A percentile compares a stretch with the other conserved stretches of the same genome.
Conservation (phyloP, 2,329 filamentous ascomycete species). For the Balansia obtecta region DNA sequence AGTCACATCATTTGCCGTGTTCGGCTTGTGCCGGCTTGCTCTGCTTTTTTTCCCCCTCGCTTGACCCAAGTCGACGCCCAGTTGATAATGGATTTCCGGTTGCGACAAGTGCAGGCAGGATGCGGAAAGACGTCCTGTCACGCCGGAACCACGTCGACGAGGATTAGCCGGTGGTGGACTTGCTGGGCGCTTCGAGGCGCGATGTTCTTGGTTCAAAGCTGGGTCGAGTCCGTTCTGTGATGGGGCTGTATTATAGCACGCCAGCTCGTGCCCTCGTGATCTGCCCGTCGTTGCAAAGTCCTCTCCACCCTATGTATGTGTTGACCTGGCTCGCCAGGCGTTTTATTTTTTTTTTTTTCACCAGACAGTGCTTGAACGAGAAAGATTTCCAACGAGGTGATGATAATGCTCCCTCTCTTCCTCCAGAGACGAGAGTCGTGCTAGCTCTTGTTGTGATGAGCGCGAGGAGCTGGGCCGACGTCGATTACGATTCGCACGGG, state of each 20-base stretch:
- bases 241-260: not conserved
- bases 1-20: constrained; percentile 1
- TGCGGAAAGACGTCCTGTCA: not conserved
- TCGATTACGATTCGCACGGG: too few species aligned
- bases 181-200: not conserved
- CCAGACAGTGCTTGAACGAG: too few species aligned
- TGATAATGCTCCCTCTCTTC: too few species aligned
- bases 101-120: not conserved
- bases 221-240: not conserved
- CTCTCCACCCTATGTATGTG: not conserved
- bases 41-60: not conserved
- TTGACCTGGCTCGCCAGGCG: not conserved
- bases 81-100: not conserved
- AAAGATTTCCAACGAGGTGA: too few species aligned
- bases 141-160: not conserved
- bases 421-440: too few species aligned
- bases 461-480: too few species aligned
- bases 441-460: too few species aligned
- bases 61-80: not conserved
- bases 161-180: not conserved
- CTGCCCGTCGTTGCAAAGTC: not conserved
- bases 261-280: not conserved
- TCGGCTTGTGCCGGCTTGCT: not conserved
- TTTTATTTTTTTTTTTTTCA: too few species aligned
- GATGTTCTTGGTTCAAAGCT: not conserved